Base-by-base conservation (phyloP, 2,329 filamentous ascomycete species). In the Triangularia verruculosa region DNA sequence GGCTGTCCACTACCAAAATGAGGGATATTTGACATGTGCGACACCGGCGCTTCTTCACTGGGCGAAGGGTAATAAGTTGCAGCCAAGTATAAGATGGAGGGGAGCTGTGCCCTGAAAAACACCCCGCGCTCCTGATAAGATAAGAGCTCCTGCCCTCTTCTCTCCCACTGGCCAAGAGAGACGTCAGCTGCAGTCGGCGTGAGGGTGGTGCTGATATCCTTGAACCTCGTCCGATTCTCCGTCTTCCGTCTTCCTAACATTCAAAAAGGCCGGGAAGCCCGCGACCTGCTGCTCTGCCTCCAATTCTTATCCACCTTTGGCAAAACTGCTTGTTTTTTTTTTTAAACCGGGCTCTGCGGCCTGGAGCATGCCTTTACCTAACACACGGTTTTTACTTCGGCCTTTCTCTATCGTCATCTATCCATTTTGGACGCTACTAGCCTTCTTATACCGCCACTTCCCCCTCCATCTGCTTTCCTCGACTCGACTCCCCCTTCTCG, bases 321-420 rank as follows among this genome's bases (percentile, higher is more conserved):
- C 51, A 28, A 32, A 25, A 20, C 13, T 56, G 17, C 39, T 52
- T 51, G 56, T 62, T 55, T 28, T 62, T 55, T 28, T 59, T 61
- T 20, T 17, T 34, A 47, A 62, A 59, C 56, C 67, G 64, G 65
- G 63, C 62, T 53, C 58, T 34, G 57, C 25, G 25, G 61, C 63
- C 66, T 68, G 67, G 68, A 68, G 67, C 66, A 68, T 69, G 64
- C 64, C 64, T 64, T 65, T 69, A 57, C 55, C 62, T 20, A 54
- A 54, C 27, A 61, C 67, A 54, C 39, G 58, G 63, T 61, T 67
- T 59, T 64, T 67, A 24, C 54, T 66, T 55, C 68, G 67, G 59
- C 69, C 69, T 54, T 63, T 68, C 51, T 67, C 66, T 57, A 47
- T 61, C 61, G 28, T 70, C 56, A 62, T 66, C 51, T 65, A 58